Base-by-base conservation (phyloP, 192 early-diverging fungal genomes). In the Dispira simplex region DNA sequence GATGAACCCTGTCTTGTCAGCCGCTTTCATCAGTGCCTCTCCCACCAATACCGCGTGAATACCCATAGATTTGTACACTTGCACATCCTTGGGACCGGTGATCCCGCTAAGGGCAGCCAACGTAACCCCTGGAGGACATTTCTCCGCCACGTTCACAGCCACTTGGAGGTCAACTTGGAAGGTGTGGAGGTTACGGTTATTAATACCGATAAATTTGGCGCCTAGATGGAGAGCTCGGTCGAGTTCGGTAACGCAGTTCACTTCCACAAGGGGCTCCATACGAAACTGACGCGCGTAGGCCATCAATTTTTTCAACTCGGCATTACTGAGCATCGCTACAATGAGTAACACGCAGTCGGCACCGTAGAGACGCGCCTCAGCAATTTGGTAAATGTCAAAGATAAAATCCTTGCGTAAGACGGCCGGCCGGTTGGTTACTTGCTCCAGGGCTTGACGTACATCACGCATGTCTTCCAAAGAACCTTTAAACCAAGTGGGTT, bases 201-300 rank as follows among this genome's bases (percentile, higher is more conserved):
- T 99, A 68, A 98, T 91, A 60, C 97, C 97, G 69, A 99, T 88
- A 25, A 98, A 83, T 67, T 80, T 81, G 26, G 97, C 83, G 0
- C 89, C 92, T 8, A 87, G 70, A 44, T 77, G 79, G 26, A 95
- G 67, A 0, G 97, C 97, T 49, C 82, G 78, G 27, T 75, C 68
- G 94, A 98, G 95, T 75, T 99, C 95, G 43, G 81, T 83, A 21
- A 68, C 76, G 66, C 85, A 89, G 67, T 97, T 95, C 43, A 99
- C 97, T 71, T 99, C 97, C 3, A 98, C 95, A 65, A 99, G 76
- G n/a, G 97, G 95, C 72, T 99, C 97, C 86, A 99, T 99, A 8
- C 88, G 88, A 20, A 97, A 76, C 8, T 63, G 47, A 11, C 90
- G 79, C 8, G 92, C 77, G 70, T 87, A 94, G 6, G 67, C 73